Percentiles rank a stretch among this genome's conserved stretches.
Evolutionary conservation across 768 basidiomycete species (phyloP).

Genomic region (Mycena epipterygia): DNA sequence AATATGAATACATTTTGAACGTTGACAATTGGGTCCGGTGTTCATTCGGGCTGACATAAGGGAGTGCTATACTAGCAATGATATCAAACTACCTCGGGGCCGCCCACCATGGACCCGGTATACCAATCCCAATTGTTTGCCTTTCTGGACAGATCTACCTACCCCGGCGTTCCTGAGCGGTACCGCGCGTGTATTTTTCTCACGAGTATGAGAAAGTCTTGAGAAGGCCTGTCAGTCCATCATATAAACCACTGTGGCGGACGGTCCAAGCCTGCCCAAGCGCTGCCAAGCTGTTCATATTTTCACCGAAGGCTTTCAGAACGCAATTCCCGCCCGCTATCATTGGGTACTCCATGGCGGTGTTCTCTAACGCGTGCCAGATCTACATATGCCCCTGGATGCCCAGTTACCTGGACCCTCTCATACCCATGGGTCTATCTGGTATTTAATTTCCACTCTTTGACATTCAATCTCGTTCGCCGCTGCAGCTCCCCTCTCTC

Average conservation of each 20-base stretch:
- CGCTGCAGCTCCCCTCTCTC: neutral
- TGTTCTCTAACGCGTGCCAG: neutral
- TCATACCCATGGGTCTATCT: neutral
- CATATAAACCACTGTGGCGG: neutral
- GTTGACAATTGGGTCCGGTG: no score
- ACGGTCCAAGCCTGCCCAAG: no score
- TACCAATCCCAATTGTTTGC: no score
- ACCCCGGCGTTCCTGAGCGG: neutral
- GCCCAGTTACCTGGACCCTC: neutral
- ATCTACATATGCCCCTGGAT: neutral
- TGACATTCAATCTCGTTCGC: neutral
- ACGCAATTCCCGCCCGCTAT: neutral
- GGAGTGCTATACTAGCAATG: no score
- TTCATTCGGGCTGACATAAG: no score
- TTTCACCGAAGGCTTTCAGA: neutral
- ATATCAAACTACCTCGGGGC: no score
- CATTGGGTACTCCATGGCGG: neutral
- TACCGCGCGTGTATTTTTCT: neutral
- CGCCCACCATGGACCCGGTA: no score
- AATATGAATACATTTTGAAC: no score
- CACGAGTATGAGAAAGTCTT: neutral
- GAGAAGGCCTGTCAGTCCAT: neutral
- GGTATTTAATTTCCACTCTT: neutral
- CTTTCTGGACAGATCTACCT: neutral
- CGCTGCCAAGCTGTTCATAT: conserved; percentile 1